Conservation (phyloP, 306 rosid species). For the Quercus ilex region DNA sequence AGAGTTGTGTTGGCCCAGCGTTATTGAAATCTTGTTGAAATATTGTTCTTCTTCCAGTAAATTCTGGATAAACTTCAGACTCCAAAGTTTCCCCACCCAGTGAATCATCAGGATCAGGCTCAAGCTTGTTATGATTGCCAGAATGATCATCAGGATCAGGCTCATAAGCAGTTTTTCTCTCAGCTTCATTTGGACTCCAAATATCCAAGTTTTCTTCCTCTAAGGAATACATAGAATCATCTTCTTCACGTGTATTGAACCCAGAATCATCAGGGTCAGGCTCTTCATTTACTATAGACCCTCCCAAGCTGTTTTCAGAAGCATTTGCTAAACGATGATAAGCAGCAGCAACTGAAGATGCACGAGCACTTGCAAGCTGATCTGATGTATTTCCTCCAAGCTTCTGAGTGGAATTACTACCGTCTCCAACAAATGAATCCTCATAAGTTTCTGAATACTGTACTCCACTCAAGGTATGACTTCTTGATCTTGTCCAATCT, state of each 20-base stretch:
- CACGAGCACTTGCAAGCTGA: slow-evolving; percentile 55
- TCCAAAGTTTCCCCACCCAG: slow-evolving; percentile 21
- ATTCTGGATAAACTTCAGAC: slow-evolving; percentile 20
- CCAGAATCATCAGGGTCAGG: slow-evolving; percentile 43
- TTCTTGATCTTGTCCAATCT: slow-evolving; percentile 87
- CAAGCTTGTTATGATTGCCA: slow-evolving; percentile 33
- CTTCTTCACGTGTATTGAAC: slow-evolving; percentile 20
- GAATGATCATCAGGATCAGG: slow-evolving; percentile 50
- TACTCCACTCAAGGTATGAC: slow-evolving; percentile 69
- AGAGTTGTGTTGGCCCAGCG: slow-evolving; percentile 16
- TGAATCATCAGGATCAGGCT: slow-evolving; percentile 66
- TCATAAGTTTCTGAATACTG: slow-evolving; percentile 44
- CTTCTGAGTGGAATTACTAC: slow-evolving; percentile 47
- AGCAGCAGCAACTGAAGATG: slow-evolving; percentile 83
- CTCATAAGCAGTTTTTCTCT: slow-evolving; percentile 36
- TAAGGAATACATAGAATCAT: slow-evolving; percentile 18
- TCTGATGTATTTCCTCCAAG: slow-evolving; percentile 68
- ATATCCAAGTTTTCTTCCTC: slow-evolving; percentile 25
- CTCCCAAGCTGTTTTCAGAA: slow-evolving; percentile 33
- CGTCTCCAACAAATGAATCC: slow-evolving; percentile 31
- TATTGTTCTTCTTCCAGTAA: slow-evolving; percentile 14
- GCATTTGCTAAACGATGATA: slow-evolving; percentile 45
- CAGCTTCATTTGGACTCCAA: slow-evolving; percentile 22
- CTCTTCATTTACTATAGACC: slow-evolving; percentile 41
- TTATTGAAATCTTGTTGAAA: slow-evolving; percentile 16